Base-by-base conservation (phyloP, 257 asterid genomes). In the Eucommia ulmoides region DNA sequence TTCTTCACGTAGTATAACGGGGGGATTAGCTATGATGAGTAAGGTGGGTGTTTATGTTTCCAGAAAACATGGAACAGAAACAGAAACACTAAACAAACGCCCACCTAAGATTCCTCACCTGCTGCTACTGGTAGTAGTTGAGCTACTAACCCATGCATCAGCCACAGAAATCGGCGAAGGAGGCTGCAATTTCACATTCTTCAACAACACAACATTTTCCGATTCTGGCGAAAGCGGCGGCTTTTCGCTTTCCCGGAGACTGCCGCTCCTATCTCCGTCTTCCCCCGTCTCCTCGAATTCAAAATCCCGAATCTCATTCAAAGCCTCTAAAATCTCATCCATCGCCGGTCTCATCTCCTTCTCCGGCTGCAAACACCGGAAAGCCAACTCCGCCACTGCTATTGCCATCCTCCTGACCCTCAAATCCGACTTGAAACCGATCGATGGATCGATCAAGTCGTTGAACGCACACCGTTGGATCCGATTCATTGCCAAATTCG, bases 331-430 rank as follows among this genome's bases (percentile, higher is more conserved):
- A 18, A 75, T 74, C 65, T 78, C 78, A 10, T 64, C 74, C 80
- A 78, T 78, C 1, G 70, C 53, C 5, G 87, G 83, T 56, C 87
- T 72, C 56, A 59, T 24, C 0, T 78, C 80, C 64, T 65, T 78
- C 20, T 75, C 76, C 19, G 17, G 55, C 51, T 75, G 80, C 73
- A 78, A 53, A 49, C 83, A 78, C 38, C 62, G 64, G 23, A 78
- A 75, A 24, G 80, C 80, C 50, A 78, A 35, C 72, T 72, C 80
- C 0, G 83, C 76, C 19, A 78, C 80, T 16, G 64, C 51, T 19
- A 54, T 69, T 35, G 68, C 58, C 87, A 72, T 69, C 54, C 75
- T 75, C 24, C 33, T 41, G 18, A 78, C 63, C 2, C 64, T 58
- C 20, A 19, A 56, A 49, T 78, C 76, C 0, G 59, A 24, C 49